These are phyloP conservation scores for Rhizomucor pusillus DNA, from an alignment of 371 early-diverging fungal species.

Conservation along the genomic window DNA sequence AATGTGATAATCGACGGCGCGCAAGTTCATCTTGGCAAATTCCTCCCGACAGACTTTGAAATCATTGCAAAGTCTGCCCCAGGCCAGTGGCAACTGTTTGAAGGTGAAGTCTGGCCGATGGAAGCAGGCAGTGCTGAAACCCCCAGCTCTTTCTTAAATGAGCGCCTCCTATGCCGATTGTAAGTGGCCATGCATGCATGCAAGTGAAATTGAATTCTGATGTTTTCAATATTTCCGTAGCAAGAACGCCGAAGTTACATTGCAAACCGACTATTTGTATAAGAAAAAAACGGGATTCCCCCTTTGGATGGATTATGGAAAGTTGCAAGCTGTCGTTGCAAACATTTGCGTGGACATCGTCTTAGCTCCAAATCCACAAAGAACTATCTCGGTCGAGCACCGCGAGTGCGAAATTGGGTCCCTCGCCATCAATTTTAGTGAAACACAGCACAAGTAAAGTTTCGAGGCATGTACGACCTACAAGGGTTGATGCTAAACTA, in stretches of 20 bases:
- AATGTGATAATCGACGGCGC: not conserved
- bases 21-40: not conserved
- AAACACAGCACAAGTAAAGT: conserved; percentile 6
- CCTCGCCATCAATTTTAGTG: not conserved
- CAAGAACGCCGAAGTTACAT: not conserved
- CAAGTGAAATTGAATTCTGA: too few species aligned
- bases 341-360: not conserved
- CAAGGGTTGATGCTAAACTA: not conserved
- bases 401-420: not conserved
- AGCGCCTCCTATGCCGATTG: too few species aligned
- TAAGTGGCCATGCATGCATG: too few species aligned
- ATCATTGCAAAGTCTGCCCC: too few species aligned
- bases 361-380: not conserved
- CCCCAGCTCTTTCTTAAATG: too few species aligned
- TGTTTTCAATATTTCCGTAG: not conserved
- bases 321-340: not conserved
- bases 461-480: too few species aligned
- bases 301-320: conserved; percentile 6
- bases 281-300: conserved; percentile 9
- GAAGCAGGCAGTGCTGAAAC: not conserved
- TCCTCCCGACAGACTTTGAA: not conserved
- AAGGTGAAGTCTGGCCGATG: not conserved
- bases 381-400: not conserved
- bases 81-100: too few species aligned
- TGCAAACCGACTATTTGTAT: not conserved